Evolutionary conservation across 1,284 basidiomycete species (phyloP), one percentile per base, ranked within the genome.

Genomic region (Vanrija humicola): DNA sequence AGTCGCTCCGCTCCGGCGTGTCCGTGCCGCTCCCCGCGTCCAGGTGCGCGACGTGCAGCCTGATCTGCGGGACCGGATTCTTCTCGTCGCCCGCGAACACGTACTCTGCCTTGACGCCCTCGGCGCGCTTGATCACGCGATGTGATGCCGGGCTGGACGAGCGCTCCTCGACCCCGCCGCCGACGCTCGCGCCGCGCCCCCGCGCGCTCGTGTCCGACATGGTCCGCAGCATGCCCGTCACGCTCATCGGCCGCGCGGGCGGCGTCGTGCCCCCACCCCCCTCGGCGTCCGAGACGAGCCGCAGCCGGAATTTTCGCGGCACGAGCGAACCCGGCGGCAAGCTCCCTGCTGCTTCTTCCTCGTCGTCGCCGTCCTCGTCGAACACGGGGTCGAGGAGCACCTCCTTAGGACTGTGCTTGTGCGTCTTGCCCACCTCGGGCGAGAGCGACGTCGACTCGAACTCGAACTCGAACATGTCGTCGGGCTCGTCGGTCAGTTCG

Each of bases 51-150:
- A 74, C 55, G 28, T 69, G 68, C 16, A 78, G 62, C 9, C 74
- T 64, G 18, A 78, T 63, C 51, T 77, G 73, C 0, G 77, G 77
- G 5, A 72, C 64, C 1, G 73, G 75, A 29, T 67, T 59, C 5
- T 56, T 56, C 4, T 70, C 55, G 38, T 72, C 68, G n/a, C 74
- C 76, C 75, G 55, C 16, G 12, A 78, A 53, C 6, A 75, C 70
- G 48, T 78, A 78, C 50, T 77, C 69, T 15, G 75, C 77, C 50
- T 66, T 74, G 26, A 74, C 70, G 15, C 62, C 68, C n/a, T 63
- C 44, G 5, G 50, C 51, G 9, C 53, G 46, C 34, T 48, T 50
- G 10, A 56, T 48, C 0, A 64, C 47, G 10, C 46, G 46, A 10
- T 34, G 34, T 10, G 34, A 14, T 1, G 34, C 12, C 10, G 34